phyloP scores from a whole-genome alignment of 2,329 filamentous ascomycete genomes.

The Cercospora sp. region DNA sequence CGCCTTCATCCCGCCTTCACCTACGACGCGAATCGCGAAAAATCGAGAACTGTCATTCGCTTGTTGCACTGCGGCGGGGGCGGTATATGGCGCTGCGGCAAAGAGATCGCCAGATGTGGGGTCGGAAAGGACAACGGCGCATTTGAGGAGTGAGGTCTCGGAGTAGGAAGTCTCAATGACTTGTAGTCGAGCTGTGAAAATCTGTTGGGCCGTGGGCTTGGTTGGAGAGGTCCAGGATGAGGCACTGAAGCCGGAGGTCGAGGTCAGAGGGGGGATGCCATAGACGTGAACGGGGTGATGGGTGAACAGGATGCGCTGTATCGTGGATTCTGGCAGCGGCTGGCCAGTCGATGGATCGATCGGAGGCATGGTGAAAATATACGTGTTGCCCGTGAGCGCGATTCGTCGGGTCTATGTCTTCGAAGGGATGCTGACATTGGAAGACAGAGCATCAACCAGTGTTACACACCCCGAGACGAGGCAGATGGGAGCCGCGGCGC shows the following conservation, averaged over 20 bases:
- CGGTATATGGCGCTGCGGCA: slow-evolving; percentile 77
- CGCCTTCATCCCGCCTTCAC: slow-evolving; percentile 72
- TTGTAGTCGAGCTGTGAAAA: slow-evolving; percentile 81
- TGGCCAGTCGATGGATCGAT: slow-evolving; percentile 71
- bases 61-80: slow-evolving; percentile 67
- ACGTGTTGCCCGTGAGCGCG: not conserved
- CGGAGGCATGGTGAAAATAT: slow-evolving; percentile 54
- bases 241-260: slow-evolving; percentile 77
- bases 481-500: not conserved
- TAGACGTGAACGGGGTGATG: slow-evolving; percentile 77
- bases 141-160: slow-evolving; percentile 23
- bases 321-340: slow-evolving; percentile 63
- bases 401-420: not conserved
- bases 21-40: slow-evolving; percentile 79
- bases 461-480: not conserved
- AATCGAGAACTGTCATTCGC: slow-evolving; percentile 78
- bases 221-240: slow-evolving; percentile 70
- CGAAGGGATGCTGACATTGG: not conserved
- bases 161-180: slow-evolving; percentile 39
- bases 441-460: too few species aligned
- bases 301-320: slow-evolving; percentile 82
- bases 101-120: slow-evolving; percentile 71
- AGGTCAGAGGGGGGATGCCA: slow-evolving; percentile 76
- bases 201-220: slow-evolving; percentile 65
- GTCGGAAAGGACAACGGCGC: slow-evolving; percentile 78